Percentiles rank a stretch among this genome's conserved stretches.
These are phyloP conservation scores for Golubevia pallescens DNA, from an alignment of 1,284 basidiomycete genomes.

Conservation along the genomic window DNA sequence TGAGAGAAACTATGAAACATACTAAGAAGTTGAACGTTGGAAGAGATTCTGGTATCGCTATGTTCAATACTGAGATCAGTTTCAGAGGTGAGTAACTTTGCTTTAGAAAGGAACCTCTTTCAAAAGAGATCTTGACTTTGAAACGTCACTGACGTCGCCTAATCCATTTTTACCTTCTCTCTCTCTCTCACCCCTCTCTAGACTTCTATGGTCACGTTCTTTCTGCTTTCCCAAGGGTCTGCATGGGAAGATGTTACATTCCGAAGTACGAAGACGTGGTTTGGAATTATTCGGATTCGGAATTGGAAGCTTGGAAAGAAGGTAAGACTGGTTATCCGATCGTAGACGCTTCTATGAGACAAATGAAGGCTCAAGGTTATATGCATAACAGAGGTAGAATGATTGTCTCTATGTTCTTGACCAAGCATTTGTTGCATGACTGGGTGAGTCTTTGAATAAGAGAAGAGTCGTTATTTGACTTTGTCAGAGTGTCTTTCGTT, in stretches of 20 bases:
- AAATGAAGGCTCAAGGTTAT: slow-evolving; percentile 47
- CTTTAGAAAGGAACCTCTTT: slow-evolving; percentile 3
- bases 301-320: slow-evolving; percentile 39
- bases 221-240: slow-evolving; percentile 50
- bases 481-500: too few relatives aligned
- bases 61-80: slow-evolving; percentile 49
- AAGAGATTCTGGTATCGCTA: slow-evolving; percentile 33
- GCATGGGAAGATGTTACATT: slow-evolving; percentile 46
- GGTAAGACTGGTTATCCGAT: slow-evolving; percentile 52
- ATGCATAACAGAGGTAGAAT: slow-evolving; percentile 54
- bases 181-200: slow-evolving; percentile 22
- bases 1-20: slow-evolving; percentile 27
- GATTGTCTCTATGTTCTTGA: slow-evolving; percentile 55
- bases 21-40: slow-evolving; percentile 39
- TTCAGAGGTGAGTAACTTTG: background rate
- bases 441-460: slow-evolving; percentile 12
- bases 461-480: background rate
- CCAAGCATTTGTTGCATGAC: slow-evolving; percentile 51
- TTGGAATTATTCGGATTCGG: slow-evolving; percentile 35
- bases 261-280: slow-evolving; percentile 47
- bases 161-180: background rate
- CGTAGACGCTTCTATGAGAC: slow-evolving; percentile 49
- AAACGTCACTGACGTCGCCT: background rate
- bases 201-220: slow-evolving; percentile 56
- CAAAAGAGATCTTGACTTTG: background rate